Evolutionary conservation across 139 green algal species (phyloP).

Genomic region (Diplosphaera chodatii): DNA sequence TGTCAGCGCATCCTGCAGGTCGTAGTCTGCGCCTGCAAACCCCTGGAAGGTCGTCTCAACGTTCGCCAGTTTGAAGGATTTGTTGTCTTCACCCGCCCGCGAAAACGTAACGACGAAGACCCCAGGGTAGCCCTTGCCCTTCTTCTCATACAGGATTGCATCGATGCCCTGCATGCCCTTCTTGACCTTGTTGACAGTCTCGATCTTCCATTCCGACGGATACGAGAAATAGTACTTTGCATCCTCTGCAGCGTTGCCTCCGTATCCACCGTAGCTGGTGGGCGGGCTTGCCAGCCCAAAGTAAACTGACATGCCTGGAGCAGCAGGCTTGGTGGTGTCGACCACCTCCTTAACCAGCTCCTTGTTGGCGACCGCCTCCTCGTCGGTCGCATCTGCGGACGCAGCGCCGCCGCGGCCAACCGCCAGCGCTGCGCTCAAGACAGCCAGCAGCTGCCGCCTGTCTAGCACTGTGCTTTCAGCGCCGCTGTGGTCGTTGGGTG

Average conservation of each 20-base stretch:
- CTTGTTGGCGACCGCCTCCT: not conserved
- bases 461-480: not conserved
- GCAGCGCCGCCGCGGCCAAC: not conserved
- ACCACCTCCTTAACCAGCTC: not conserved
- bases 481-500: not conserved
- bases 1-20: conserved; percentile 63
- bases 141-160: conserved; percentile 53
- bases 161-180: conserved; percentile 86
- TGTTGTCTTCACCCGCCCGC: conserved; percentile 79
- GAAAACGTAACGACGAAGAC: conserved; percentile 73
- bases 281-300: conserved; percentile 61
- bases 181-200: conserved; percentile 71
- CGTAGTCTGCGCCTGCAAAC: conserved; percentile 84
- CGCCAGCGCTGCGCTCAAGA: not conserved
- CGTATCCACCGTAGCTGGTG: conserved; percentile 78
- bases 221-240: conserved; percentile 78
- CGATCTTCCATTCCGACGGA: conserved; percentile 64
- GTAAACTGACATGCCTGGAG: not conserved
- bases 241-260: conserved; percentile 63
- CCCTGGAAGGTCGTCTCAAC: conserved; percentile 65
- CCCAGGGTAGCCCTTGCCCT: conserved; percentile 22
- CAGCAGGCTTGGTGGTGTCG: not conserved
- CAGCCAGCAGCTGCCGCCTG: not conserved
- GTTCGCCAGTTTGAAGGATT: conserved; percentile 66
- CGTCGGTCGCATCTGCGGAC: not conserved